Percentiles rank a stretch among this genome's conserved stretches.
phyloP scores from a whole-genome alignment of 352 stramenopile species.

The Pythium volutum region DNA sequence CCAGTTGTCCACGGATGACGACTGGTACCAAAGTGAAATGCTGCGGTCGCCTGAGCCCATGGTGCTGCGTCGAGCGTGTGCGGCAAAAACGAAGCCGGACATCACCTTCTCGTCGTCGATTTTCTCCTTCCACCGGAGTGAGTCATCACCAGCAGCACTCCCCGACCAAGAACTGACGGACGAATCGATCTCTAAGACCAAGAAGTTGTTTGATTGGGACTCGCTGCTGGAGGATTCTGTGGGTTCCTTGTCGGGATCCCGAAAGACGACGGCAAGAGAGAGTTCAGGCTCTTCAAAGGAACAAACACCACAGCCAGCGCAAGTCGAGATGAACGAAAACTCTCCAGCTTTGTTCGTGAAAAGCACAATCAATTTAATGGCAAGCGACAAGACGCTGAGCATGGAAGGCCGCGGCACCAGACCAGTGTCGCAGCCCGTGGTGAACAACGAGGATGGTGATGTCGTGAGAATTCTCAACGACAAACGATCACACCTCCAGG shows the following conservation, averaged over 20 bases:
- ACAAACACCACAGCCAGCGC: not conserved
- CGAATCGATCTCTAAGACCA: not conserved
- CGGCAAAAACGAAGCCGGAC: constrained; percentile 22
- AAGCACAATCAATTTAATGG: not conserved
- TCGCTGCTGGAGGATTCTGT: constrained; percentile 35
- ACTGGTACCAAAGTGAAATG: constrained; percentile 12
- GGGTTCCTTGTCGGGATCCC: not conserved
- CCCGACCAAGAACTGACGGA: not conserved
- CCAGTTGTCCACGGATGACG: not conserved
- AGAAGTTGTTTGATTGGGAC: constrained; percentile 51
- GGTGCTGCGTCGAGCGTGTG: constrained; percentile 13
- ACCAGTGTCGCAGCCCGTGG: not conserved
- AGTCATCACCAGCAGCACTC: not conserved
- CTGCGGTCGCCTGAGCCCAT: constrained; percentile 28
- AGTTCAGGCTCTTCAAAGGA: not conserved
- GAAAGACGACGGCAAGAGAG: not conserved
- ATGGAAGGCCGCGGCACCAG: not conserved
- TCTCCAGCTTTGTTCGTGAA: not conserved
- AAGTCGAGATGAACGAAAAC: not conserved
- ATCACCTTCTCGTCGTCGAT: constrained; percentile 27
- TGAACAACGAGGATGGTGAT: not conserved
- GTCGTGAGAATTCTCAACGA: not conserved
- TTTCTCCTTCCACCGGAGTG: constrained; percentile 14
- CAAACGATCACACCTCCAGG: not conserved
- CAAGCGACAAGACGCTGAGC: not conserved